Base-by-base conservation (phyloP, 768 basidiomycete genomes). In the Lentinus tigrinus region DNA sequence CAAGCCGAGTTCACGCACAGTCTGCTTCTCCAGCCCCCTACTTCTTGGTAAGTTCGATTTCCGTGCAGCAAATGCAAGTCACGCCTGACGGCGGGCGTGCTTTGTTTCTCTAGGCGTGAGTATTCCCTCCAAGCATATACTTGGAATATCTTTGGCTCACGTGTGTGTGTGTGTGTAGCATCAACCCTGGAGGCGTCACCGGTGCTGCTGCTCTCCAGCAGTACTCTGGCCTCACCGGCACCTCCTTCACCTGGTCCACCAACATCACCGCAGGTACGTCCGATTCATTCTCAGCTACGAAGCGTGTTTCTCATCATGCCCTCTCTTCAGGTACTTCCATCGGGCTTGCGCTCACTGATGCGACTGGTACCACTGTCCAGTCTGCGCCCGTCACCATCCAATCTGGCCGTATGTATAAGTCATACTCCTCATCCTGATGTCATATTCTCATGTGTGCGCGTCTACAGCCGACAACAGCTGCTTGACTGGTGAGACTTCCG, bases 341-440 rank as follows among this genome's bases (percentile, higher is more conserved):
- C 55, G 85, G 82, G 51, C 68, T 93, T 27, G 77, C 73, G 13
- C 58, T 94, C 60, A 81, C 80, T 67, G 93, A 95, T 66, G 69
- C 56, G 54, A 81, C 74, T 31, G 92, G 93, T 65, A 0, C 21
- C 0, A 24, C 68, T 47, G 75, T 69, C 0, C 85, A 85, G 64
- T 72, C 80, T 2, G 88, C 79, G 6, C 31, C 82, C 2, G 78
- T 91, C 76, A 75, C 70, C 16, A 67, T 89, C 60, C 63, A 69
- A 28, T 0, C 72, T 7, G 78, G 85, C 49, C 38, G 89, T 89
- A 74, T 46, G 86, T 74, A 7, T 14, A n/a, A 8, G 17, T 13
- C 42, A 46, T 27, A 34, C 17, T 51, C 52, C 42, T 19, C n/a
- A 54, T 46, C 42, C 24, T 40, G 26, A 17, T 14, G 4, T 26